Base-by-base conservation (phyloP, 495 filamentous ascomycete species). In the Talaromyces thailandensis region DNA sequence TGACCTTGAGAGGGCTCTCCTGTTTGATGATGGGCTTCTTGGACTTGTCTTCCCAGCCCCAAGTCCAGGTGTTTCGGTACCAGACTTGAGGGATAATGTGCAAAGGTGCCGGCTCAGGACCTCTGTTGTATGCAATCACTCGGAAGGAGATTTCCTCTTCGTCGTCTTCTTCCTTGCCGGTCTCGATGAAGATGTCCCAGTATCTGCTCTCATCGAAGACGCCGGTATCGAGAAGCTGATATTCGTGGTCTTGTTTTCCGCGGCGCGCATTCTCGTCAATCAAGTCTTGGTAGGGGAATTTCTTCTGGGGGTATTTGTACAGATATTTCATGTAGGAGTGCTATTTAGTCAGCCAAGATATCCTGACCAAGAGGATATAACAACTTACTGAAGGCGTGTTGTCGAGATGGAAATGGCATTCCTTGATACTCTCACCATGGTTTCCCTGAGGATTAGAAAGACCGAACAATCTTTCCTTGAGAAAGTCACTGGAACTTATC, bases 291-390 rank as follows among this genome's bases (percentile, higher is more conserved):
- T 98, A 98, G 2, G 93, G 93, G 66, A 98, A 98, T 53, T 87
- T 84, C 67, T 81, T 81, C 76, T 98, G 93, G 0, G 93, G 93
- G 67, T 96, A 96, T 73, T 97, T 98, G 82, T 98, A 98, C 64
- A 96, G 86, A 68, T 84, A 94, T 73, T 98, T 98, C 93, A 98
- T 98, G 78, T 98, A 98, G 23, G 93, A 96, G 75, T 98, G 93
- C 88, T 92, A 70, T 35, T 58, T 18, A 58, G 55, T 31, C 29
- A 18, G 58, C 7, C 7, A 23, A 23, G 7, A 6, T 48, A 9
- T 7, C 16, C 12, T n/a, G 6, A 28, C 11, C 21, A 23, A 55
- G 51, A 25, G 26, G 6, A 55, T 52, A 12, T 1, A 55, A 11
- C 18, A 37, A 60, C 64, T 23, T 70, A 79, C 74, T 60, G 78